Percentiles rank a stretch among this genome's conserved stretches.
These are phyloP conservation scores for Umbelopsis sp. DNA, from an alignment of 192 early-diverging fungal species.

Conservation along the genomic window DNA sequence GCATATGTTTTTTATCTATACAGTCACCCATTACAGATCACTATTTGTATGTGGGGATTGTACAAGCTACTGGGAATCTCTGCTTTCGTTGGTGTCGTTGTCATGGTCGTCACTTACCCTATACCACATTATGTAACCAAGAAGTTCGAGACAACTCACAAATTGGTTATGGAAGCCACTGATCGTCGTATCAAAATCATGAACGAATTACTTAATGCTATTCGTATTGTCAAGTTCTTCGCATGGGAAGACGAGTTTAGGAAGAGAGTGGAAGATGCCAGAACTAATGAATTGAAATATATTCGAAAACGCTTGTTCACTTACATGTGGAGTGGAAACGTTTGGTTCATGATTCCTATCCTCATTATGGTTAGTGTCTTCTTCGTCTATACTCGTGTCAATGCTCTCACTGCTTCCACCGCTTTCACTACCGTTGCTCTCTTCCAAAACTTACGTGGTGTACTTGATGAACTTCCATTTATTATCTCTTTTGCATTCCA, in stretches of 20 bases:
- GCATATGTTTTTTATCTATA: constrained; percentile 64
- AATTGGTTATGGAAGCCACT: constrained; percentile 55
- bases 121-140: constrained; percentile 50
- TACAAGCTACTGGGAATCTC: constrained; percentile 79
- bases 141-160: constrained; percentile 48
- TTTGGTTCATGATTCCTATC: constrained; percentile 62
- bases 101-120: constrained; percentile 68
- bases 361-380: constrained; percentile 63
- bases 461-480: constrained; percentile 65
- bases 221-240: constrained; percentile 93
- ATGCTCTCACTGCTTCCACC: constrained; percentile 62
- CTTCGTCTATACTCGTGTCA: constrained; percentile 59
- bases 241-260: constrained; percentile 82
- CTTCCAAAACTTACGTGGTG: constrained; percentile 69
- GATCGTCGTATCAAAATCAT: constrained; percentile 82
- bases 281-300: constrained; percentile 64
- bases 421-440: constrained; percentile 75
- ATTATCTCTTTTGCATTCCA: constrained; percentile 60
- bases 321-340: constrained; percentile 58
- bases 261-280: constrained; percentile 61
- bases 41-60: constrained; percentile 69
- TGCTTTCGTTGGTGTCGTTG: constrained; percentile 76
- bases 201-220: constrained; percentile 87
- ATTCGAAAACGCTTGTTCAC: constrained; percentile 52
- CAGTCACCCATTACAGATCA: constrained; percentile 64